Base-by-base conservation (phyloP, 1,284 basidiomycete species). In the Cerioporus squamosus region DNA sequence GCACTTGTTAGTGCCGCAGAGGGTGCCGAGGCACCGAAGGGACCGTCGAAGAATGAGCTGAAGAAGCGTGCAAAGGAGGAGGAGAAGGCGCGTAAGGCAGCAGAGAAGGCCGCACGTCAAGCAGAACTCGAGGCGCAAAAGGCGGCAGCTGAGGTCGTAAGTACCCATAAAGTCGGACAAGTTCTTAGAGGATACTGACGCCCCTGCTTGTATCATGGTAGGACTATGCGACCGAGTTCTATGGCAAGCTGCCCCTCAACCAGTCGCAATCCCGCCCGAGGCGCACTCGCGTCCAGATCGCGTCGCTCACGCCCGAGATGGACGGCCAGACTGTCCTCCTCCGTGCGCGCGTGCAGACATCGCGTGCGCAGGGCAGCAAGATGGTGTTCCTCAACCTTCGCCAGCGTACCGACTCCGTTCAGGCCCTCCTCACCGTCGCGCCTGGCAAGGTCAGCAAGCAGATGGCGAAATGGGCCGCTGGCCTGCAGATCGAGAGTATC, bases 351-450 rank as follows among this genome's bases (percentile, higher is more conserved):
- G 84, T 99, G 43, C 95, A 98, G 74, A 97, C 93, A 36, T 91
- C 91, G 44, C 89, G 97, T 66, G 91, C 93, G 2, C 93, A 96
- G 74, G 93, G 93, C 74, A 86, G 81, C 78, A 99, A 97, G 80
- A 95, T 98, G 85, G 93, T 93, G 53, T 99, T 99, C 78, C 79
- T 99, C 58, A 90, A 89, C 69, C 83, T 99, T 61, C 91, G 97
- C 57, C 95, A 99, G 74, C 87, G 93, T 67, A 89, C 85, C 39
- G 84, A 93, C 71, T 93, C 96, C 2, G 88, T 99, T 5, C 97
- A 99, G 75, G 95, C 93, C 42, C 80, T 98, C 17, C 79, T 98
- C 48, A 80, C 83, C 42, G 86, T 92, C 46, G 81, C 91, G 38
- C 86, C 89, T 22, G 91, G 89, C 59, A 90, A 90, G 69, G 84